These are phyloP conservation scores for Yarrowia yakushimensis DNA, from an alignment of 805 yeast genomes.

Conservation along the genomic window DNA sequence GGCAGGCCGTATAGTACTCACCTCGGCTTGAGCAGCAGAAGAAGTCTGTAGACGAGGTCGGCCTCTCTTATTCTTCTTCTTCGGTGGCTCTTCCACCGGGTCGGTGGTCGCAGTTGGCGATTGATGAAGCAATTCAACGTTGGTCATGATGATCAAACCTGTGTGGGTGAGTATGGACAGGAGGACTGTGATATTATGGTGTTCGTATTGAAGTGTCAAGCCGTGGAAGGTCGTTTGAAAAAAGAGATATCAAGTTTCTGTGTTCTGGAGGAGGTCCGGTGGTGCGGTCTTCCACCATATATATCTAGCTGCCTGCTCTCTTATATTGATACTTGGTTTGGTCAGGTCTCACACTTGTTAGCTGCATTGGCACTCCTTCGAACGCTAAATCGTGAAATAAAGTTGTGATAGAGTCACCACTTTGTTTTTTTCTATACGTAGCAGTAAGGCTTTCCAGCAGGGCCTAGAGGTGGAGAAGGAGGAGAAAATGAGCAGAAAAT, in stretches of 20 bases:
- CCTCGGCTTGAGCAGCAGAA: conserved; percentile 25
- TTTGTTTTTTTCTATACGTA: not conserved
- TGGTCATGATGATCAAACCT: not conserved
- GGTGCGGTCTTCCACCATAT: conserved; percentile 14
- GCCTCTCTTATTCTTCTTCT: conserved; percentile 27
- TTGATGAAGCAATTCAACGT: not conserved
- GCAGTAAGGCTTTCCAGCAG: conserved; percentile 12
- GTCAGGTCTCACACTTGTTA: conserved; percentile 9
- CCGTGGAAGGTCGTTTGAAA: not conserved
- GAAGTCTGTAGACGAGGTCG: conserved; percentile 27
- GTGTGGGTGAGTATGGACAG: not conserved
- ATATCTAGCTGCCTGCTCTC: conserved; percentile 8
- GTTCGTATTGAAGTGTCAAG: not conserved
- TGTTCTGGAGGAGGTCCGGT: not conserved
- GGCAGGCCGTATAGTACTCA: not conserved
- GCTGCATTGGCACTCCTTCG: conserved; percentile 17
- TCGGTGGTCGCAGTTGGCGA: not conserved
- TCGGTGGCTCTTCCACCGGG: conserved; percentile 14
- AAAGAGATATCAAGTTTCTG: not conserved
- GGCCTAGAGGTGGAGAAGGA: not conserved
- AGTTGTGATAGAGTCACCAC: conserved; percentile 9
- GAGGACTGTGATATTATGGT: not conserved
- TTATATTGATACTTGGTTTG: not conserved
- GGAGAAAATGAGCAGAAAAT: too few relatives aligned
- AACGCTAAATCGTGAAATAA: conserved; percentile 5